Evolutionary conservation across 306 rosid genomes (phyloP), one percentile per base, ranked within the genome.

Genomic region (Dryas alaskensis): DNA sequence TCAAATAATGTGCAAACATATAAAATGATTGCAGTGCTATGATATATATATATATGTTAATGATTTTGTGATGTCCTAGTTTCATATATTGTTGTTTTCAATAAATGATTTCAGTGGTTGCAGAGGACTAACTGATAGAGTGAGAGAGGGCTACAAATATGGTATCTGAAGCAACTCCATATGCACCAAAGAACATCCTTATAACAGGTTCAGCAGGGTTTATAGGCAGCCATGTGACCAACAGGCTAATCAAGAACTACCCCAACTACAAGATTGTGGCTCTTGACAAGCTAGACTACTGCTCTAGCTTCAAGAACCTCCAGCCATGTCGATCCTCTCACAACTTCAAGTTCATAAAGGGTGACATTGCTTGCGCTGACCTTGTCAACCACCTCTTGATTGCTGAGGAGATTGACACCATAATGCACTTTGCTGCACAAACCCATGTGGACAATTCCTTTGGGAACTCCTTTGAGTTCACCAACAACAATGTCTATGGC

Each of bases 371-470:
- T 13, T 83, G 81, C 4, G 86, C 83, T 7, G 96, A 90, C 44
- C 81, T 86, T 17, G 83, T 90, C 73, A 86, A 85, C 53, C 85
- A 86, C 74, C 78, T 90, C 10, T 31, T 90, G 73, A 73, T 86
- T 43, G 84, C 83, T 9, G 93, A 90, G 71, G 69, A 85, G 60
- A 90, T 88, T 43, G 93, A 90, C 81, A 90, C 93, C 9, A 82
- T 90, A 49, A 88, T 90, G 93, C 90, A 90, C 72, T 90, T 90
- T 73, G 91, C 96, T 4, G 96, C 91, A 4, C 96, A 90, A 58
- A 83, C 93, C 10, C 96, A 90, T 25, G 93, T 90, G 10, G 96
- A 90, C 54, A 90, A 90, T 60, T 90, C 96, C 0, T 90, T 88
- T 73, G 91, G 93, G 0, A 90, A 90, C 81, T 88, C 92, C 0